Conservation (phyloP, 768 basidiomycete species). For the Kwoniella sp. region DNA sequence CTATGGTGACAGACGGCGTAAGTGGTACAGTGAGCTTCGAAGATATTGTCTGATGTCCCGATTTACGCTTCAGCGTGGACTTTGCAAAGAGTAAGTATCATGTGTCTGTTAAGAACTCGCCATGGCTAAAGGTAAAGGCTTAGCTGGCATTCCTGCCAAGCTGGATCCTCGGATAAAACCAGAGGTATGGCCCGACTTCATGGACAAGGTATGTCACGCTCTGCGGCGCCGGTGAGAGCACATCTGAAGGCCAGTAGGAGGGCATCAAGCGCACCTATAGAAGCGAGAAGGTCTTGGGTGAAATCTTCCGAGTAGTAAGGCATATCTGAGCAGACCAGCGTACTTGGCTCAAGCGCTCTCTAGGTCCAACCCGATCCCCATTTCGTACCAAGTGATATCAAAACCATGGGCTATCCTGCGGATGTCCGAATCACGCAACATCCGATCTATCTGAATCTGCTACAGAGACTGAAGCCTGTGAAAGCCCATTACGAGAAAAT, state of each 20-base stretch:
- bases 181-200: conserved; percentile 46
- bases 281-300: conserved; percentile 39
- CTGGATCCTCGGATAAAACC: conserved; percentile 28
- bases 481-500: conserved; percentile 40
- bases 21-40: too few relatives aligned
- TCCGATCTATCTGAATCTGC: conserved; percentile 19
- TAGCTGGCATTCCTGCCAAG: conserved; percentile 40
- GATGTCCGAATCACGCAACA: conserved; percentile 27
- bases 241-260: conserved; percentile 9
- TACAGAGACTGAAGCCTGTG: conserved; percentile 34
- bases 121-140: neutral
- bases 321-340: conserved; percentile 6
- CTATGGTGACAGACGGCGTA: conserved; percentile 34
- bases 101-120: neutral
- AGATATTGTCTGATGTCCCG: too few relatives aligned
- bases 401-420: conserved; percentile 23
- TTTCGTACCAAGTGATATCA: conserved; percentile 35
- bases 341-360: neutral
- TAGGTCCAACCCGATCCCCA: conserved; percentile 46
- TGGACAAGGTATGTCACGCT: conserved; percentile 42
- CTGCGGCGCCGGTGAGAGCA: neutral
- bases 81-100: conserved; percentile 46
- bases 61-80: conserved; percentile 42
- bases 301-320: conserved; percentile 43
- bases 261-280: conserved; percentile 32